Conservation (phyloP, 371 early-diverging fungal genomes). For the Rhizopus microsporus region DNA sequence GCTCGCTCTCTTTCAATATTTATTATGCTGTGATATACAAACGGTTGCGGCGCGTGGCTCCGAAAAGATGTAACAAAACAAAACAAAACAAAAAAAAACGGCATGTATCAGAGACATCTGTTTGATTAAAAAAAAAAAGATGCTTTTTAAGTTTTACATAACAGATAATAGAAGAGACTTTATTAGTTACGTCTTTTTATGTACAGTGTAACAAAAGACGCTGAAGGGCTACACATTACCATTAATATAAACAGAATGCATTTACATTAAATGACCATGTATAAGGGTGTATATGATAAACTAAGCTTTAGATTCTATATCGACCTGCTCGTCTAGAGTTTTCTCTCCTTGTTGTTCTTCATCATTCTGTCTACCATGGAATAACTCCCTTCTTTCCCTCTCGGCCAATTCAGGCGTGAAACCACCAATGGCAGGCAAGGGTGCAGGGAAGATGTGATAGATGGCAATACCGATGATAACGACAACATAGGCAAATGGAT, state of each 20-base stretch:
- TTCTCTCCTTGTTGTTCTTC: neutral
- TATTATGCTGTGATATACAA: too few relatives aligned
- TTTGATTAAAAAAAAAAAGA: too few relatives aligned
- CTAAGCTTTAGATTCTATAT: neutral
- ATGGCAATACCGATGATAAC: conserved; percentile 61
- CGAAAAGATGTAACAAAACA: too few relatives aligned
- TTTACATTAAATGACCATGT: too few relatives aligned
- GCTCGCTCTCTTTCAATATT: too few relatives aligned
- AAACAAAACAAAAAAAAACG: too few relatives aligned
- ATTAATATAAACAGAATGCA: too few relatives aligned
- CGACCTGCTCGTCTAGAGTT: neutral
- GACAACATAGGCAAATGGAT: conserved; percentile 65
- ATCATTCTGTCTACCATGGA: conserved; percentile 1
- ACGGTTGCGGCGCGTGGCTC: too few relatives aligned
- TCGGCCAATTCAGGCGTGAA: conserved; percentile 21
- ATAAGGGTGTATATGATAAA: too few relatives aligned
- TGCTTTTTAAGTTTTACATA: too few relatives aligned
- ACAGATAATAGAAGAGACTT: too few relatives aligned
- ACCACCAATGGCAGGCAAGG: conserved; percentile 30
- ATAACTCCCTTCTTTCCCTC: conserved; percentile 17
- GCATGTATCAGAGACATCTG: too few relatives aligned
- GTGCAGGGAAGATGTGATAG: conserved; percentile 59
- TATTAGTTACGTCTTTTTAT: neutral
- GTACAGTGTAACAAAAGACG: conserved; percentile 5
- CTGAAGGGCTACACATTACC: neutral